These are phyloP conservation scores for Fusarium austroafricanum DNA, from an alignment of 2,329 filamentous ascomycete genomes.

Conservation along the genomic window DNA sequence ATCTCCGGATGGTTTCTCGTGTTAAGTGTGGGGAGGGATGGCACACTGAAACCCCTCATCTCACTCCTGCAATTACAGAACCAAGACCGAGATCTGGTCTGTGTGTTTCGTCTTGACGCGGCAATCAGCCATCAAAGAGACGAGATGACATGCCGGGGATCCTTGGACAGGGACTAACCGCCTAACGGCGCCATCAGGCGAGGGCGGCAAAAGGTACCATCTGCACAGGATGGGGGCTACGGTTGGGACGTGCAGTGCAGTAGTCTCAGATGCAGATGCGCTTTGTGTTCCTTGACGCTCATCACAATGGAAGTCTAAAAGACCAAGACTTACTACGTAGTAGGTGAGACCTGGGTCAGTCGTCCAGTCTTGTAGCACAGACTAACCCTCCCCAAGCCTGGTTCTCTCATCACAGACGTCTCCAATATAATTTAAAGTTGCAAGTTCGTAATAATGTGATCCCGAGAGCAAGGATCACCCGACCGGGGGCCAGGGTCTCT, in stretches of 20 bases:
- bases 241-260: no score
- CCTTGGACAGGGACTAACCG: background rate
- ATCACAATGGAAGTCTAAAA: no score
- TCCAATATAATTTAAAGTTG: conserved; percentile 35
- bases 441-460: conserved; percentile 32
- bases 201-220: background rate
- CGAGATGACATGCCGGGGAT: conserved; percentile 34
- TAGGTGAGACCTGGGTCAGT: background rate
- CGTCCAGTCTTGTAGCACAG: conserved; percentile 23
- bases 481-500: conserved; percentile 1
- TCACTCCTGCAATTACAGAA: conserved; percentile 30
- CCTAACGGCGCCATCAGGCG: background rate
- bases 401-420: conserved; percentile 19
- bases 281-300: no score
- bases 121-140: conserved; percentile 24
- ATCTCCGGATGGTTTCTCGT: conserved; percentile 10
- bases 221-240: no score
- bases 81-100: conserved; percentile 16
- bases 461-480: conserved; percentile 17
- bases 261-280: no score
- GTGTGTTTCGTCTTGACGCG: conserved; percentile 25
- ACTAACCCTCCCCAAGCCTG: conserved; percentile 13
- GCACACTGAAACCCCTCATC: conserved; percentile 35
- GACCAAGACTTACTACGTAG: no score
- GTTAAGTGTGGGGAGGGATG: conserved; percentile 29